Evolutionary conservation across 1,284 basidiomycete genomes (phyloP).

Genomic region (Cryptococcus sp.): DNA sequence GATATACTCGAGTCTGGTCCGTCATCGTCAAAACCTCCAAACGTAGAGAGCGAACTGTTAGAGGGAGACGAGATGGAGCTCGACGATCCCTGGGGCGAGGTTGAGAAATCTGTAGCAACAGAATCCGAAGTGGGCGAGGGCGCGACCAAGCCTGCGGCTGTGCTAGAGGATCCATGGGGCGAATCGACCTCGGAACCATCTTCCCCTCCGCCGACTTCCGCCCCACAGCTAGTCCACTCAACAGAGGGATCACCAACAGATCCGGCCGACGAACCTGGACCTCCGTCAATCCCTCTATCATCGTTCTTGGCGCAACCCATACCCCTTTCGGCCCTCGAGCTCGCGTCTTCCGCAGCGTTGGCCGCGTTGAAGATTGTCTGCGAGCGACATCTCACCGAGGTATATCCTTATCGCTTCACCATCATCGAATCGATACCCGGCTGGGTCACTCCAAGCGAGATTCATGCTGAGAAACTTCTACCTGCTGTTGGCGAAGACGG

Average conservation of each 20-base stretch:
- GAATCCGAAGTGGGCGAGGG: slow-evolving; percentile 2
- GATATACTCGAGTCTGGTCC: background rate
- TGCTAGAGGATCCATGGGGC: slow-evolving; percentile 37
- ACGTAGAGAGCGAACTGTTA: background rate
- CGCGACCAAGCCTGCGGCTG: slow-evolving; percentile 4
- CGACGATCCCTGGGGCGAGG: slow-evolving; percentile 76
- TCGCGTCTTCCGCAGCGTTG: slow-evolving; percentile 67
- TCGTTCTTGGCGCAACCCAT: slow-evolving; percentile 67
- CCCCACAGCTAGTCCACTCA: background rate
- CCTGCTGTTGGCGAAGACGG: slow-evolving; percentile 61
- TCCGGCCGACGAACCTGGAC: background rate
- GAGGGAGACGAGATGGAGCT: slow-evolving; percentile 46
- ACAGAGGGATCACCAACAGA: background rate
- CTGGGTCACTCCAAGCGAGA: slow-evolving; percentile 62
- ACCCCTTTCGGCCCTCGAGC: slow-evolving; percentile 61
- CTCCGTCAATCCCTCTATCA: slow-evolving; percentile 61
- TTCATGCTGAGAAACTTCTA: slow-evolving; percentile 64
- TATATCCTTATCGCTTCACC: slow-evolving; percentile 70
- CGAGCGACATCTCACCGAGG: slow-evolving; percentile 59
- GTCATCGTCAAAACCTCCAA: no score
- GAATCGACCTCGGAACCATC: slow-evolving; percentile 28
- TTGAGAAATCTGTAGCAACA: slow-evolving; percentile 40
- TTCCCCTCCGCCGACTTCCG: background rate
- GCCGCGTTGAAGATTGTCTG: slow-evolving; percentile 63
- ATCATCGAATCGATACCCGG: slow-evolving; percentile 74